Evolutionary conservation across 2,329 filamentous ascomycete species (phyloP).

Genomic region (Colletotrichum lentis): DNA sequence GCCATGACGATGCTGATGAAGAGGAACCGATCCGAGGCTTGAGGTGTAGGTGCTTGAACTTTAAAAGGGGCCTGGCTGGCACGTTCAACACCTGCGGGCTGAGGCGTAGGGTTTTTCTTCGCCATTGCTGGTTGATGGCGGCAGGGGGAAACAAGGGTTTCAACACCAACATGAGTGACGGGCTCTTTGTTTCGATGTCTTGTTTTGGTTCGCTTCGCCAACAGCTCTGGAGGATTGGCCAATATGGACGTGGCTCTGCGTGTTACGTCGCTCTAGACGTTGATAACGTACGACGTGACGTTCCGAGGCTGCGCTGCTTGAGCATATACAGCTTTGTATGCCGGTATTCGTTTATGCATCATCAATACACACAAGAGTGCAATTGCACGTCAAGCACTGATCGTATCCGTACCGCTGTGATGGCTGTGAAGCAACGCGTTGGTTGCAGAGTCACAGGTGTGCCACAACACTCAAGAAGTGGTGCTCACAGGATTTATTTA

Average conservation of each 20-base stretch:
- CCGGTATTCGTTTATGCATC: background rate
- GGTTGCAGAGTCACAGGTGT: too few relatives aligned
- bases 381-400: background rate
- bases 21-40: conserved; percentile 12
- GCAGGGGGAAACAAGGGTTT: conserved; percentile 6
- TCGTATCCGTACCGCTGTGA: too few relatives aligned
- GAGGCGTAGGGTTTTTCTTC: background rate
- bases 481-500: too few relatives aligned
- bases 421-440: background rate
- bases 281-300: too few relatives aligned
- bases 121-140: conserved; percentile 10
- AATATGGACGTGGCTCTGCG: background rate
- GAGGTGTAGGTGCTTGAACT: background rate
- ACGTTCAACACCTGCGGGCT: conserved; percentile 24
- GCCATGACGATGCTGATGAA: conserved; percentile 44
- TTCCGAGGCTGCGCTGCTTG: background rate
- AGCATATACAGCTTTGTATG: background rate
- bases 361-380: background rate
- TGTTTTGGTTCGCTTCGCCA: conserved; percentile 2
- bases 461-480: too few relatives aligned
- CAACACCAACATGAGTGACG: conserved; percentile 10
- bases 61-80: conserved; percentile 6
- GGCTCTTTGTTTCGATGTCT: background rate
- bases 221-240: too few relatives aligned
- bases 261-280: background rate